Base-by-base conservation (phyloP, 1,284 basidiomycete species). In the Trametes polyzona region DNA sequence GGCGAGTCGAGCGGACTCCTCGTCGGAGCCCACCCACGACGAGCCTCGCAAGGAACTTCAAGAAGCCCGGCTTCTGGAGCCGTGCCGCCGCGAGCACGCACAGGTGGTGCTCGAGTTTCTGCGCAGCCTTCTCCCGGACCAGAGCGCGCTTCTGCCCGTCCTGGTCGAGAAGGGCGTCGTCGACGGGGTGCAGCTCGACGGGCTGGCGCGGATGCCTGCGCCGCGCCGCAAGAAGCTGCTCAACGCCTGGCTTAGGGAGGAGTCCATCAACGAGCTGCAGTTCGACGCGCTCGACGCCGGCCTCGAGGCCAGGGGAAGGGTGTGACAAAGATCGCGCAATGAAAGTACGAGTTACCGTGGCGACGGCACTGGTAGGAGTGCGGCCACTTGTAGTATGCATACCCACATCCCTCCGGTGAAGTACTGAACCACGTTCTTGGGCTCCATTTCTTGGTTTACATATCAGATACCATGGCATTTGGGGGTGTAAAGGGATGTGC, bases 31-130 rank as follows among this genome's bases (percentile, higher is more conserved):
- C 12, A n/a, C 5, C 33, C 33, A 11, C 33, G 33, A 11, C 33
- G 5, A 11, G 33, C 33, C 33, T n/a, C 33, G 33, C 33, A 35
- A 4, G 17, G 4, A 11, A 11, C 4, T 35, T 12, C n/a, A n/a
- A n/a, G 37, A 17, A 19, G 8, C 23, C 19, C 16, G 35, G 16
- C 9, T 27, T 6, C 26, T 23, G 12, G 12, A 11, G 14, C 37
- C 36, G 21, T 3, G 16, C n/a, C 16, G 12, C 24, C 3, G 6
- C 47, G 21, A 30, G 27, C 12, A 39, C n/a, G 16, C 30, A 5
- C 39, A 37, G 10, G 36, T 50, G n/a, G 39, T 56, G 3, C 54
- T 37, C 32, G 48, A 23, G n/a, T 63, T 59, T 47, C 58, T 63
- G 4, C 21, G 40, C 23, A 29, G 23, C 5, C 58, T 63, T 19